Evolutionary conservation across 805 yeast species (phyloP), one percentile per base, ranked within the genome.

Genomic region (Priceomyces carsonii): DNA sequence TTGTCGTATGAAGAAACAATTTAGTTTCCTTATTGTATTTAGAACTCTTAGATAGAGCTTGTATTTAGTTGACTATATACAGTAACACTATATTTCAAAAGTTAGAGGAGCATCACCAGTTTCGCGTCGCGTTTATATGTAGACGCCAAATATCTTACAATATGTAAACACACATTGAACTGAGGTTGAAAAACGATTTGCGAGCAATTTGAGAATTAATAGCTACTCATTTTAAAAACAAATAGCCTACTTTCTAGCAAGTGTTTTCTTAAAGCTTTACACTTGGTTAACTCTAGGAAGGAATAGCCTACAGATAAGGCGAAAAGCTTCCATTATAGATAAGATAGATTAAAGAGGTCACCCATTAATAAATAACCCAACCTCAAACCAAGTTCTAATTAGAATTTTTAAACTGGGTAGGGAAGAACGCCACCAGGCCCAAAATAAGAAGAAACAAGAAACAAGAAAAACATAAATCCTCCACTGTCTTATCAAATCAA

Each of bases 71-170:
- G 24, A 21, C 24, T 21, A 10, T 21, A 21, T 21, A 21, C 10
- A 21, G 24, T 21, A 10, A 8, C 26, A 15, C 26, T n/a, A 7
- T 24, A 10, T 14, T 26, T 13, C 17, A 10, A 19, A 17, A 19
- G 6, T 15, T 10, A 26, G n/a, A 26, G n/a, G 8, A 12, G 10
- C 24, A 29, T 29, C 33, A 29, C 9, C 15, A 29, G 33, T 16
- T 29, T 36, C 40, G 40, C 40, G 40, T 36, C 40, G 40, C 40
- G 40, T 21, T 22, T 22, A 31, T 17, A 10, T 21, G 10, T 8
- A 31, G 26, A 31, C 34, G 34, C 34, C 34, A 31, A 31, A 31
- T 7, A 23, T 23, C 26, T 21, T 23, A 21, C 21, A 31, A 29
- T 29, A 10, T 16, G 33, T 29, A 29, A 29, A 29, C 33, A 29